Base-by-base conservation (phyloP, 148 eudicot genomes). In the Nepenthes mirabilis region DNA sequence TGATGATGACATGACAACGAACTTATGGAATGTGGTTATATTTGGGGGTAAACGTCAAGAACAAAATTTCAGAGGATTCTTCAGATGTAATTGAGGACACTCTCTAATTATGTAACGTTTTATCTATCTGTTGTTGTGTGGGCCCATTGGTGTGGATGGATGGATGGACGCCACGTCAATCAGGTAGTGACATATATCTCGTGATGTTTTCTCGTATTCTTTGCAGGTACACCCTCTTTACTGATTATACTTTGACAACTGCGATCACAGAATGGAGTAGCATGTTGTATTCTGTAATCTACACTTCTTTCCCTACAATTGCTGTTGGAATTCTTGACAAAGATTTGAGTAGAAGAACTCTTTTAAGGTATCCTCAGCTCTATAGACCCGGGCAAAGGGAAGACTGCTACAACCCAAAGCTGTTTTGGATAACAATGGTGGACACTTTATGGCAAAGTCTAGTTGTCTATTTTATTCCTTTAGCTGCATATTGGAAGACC, bases 201-300 rank as follows among this genome's bases (percentile, higher is more conserved):
- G 8, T 40, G 8, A 8, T 40, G 45, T 40, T 8, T 40, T 40
- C 45, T 8, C 8, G 4, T 40, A 8, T 40, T 40, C 45, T 40
- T 4, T 40, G 49, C 75, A 94, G 99, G 99, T 89, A 86, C 68
- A 86, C 74, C 13, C 81, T 94, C 45, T 87, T 75, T 55, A 89
- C 95, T 6, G 71, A 75, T 48, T 94, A 75, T 68, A 84, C 95
- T 33, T 61, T 89, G 82, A 89, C 97, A 36, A 89, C 97, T 47
- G 91, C 99, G 55, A 76, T 94, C 14, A 94, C 79, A 23, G 99
- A 94, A 70, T 94, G 99, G 99, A 94, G 86, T 81, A 86, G 91
- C 37, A 84, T 89, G 37, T 49, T 94, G 64, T 94, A 86, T 74
- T 89, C 97, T 10, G 77, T 94, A 62, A 54, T 94, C 58, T 94